Percentiles rank a stretch among this genome's conserved stretches.
Conservation (phyloP, 441 rosid species). For the Omphalea diandra region DNA sequence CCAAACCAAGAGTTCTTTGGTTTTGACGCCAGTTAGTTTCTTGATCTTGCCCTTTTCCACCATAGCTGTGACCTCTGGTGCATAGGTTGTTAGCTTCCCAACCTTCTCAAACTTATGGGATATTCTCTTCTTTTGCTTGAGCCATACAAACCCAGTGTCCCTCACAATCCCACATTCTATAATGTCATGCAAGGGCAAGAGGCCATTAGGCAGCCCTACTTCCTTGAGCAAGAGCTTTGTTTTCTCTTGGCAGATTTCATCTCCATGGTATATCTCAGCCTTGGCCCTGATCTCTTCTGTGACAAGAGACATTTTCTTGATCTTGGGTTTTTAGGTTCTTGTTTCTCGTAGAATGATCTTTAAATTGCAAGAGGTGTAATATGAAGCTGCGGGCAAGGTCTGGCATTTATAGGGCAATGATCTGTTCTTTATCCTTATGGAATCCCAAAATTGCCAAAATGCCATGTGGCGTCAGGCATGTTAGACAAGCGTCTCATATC, state of each 20-base stretch:
- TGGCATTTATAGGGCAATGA: too few species aligned
- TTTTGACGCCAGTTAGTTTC: constrained; percentile 90
- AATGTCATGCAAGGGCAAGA: constrained; percentile 76
- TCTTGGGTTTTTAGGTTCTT: neutral
- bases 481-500: too few species aligned
- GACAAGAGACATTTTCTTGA: constrained; percentile 45
- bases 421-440: constrained; percentile 20
- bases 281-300: constrained; percentile 73
- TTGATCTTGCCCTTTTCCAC: constrained; percentile 66
- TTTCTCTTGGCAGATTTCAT: constrained; percentile 70
- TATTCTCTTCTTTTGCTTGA: constrained; percentile 75
- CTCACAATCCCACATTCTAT: constrained; percentile 73
- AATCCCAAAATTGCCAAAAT: constrained; percentile 4
- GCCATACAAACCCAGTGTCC: constrained; percentile 91
- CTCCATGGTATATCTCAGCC: constrained; percentile 77
- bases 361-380: too few species aligned
- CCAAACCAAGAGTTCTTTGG: constrained; percentile 89
- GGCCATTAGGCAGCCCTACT: constrained; percentile 66
- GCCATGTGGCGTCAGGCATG: constrained; percentile 13
- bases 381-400: too few species aligned
- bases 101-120: constrained; percentile 83
- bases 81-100: constrained; percentile 57
- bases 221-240: constrained; percentile 59
- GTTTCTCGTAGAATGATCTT: too few species aligned
- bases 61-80: constrained; percentile 69